Conservation (phyloP, 225 moss, liverwort and hornwort genomes). For the Bryoerythrophyllum caledonicum region DNA sequence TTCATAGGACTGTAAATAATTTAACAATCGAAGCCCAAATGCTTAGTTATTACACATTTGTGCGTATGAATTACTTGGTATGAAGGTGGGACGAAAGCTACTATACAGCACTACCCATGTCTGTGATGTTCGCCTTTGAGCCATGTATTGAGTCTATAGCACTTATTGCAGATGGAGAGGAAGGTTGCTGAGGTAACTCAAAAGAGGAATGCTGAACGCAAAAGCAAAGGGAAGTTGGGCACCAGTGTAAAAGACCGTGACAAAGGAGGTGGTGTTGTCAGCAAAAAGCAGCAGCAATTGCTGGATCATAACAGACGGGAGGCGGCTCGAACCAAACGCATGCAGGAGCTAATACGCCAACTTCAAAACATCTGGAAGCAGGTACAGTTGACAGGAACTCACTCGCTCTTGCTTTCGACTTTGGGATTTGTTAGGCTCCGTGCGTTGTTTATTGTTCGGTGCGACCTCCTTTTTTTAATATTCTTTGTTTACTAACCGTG, state of each 20-base stretch:
- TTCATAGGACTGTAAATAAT: background rate
- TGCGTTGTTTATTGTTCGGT: constrained; percentile 8
- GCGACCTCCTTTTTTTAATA: too few relatives aligned
- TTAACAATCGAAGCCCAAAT: background rate
- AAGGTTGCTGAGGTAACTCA: constrained; percentile 58
- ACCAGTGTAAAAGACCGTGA: constrained; percentile 74
- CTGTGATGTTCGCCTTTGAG: background rate
- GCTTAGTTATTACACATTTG: background rate
- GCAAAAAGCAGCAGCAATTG: constrained; percentile 76
- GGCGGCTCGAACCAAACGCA: constrained; percentile 79
- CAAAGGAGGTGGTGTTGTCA: constrained; percentile 64
- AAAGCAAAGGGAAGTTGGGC: constrained; percentile 57
- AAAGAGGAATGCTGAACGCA: constrained; percentile 47
- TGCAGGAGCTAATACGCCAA: constrained; percentile 92
- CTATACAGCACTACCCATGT: constrained; percentile 1
- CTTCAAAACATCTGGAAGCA: constrained; percentile 77
- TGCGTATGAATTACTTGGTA: constrained; percentile 1
- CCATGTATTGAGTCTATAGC: constrained; percentile 9
- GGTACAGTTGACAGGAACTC: constrained; percentile 41
- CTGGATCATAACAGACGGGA: constrained; percentile 69
- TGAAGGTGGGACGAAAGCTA: constrained; percentile 2
- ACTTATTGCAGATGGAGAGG: constrained; percentile 56
- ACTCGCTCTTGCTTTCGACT: constrained; percentile 8
- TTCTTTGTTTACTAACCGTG: too few relatives aligned
- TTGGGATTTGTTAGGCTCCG: background rate